Conservation (phyloP, 148 eudicot genomes). For the Rhododendron griersonianum region DNA sequence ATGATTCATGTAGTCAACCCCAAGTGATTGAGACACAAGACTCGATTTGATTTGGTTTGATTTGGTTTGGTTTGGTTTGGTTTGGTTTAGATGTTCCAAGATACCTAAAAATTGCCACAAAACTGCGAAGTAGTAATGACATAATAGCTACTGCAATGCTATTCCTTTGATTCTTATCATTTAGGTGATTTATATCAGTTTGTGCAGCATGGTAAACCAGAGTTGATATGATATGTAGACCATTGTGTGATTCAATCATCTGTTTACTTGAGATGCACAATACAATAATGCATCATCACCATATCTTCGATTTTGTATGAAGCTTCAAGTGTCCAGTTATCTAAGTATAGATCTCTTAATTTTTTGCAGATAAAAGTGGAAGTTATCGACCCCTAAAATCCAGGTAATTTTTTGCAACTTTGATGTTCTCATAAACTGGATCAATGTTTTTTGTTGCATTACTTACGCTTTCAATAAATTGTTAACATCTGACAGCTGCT, state of each 20-base stretch:
- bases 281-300: not conserved
- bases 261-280: not conserved
- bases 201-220: not conserved
- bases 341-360: not conserved
- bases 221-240: not conserved
- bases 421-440: not conserved
- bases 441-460: not conserved
- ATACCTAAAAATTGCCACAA: not conserved
- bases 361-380: constrained; percentile 20
- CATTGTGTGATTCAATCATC: not conserved
- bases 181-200: not conserved
- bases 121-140: not conserved
- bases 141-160: not conserved
- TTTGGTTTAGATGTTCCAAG: not conserved
- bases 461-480: not conserved
- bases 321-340: not conserved
- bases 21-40: too few species aligned
- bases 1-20: too few species aligned
- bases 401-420: constrained; percentile 11
- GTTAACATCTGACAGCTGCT: not conserved
- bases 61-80: too few species aligned
- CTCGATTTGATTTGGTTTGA: too few species aligned
- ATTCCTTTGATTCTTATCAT: not conserved
- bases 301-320: not conserved
- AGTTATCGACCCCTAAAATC: constrained; percentile 2